Percentiles rank a stretch among this genome's conserved stretches.
phyloP scores from a whole-genome alignment of 1,139 yeast species.

The Sugiyamaella sp. region DNA sequence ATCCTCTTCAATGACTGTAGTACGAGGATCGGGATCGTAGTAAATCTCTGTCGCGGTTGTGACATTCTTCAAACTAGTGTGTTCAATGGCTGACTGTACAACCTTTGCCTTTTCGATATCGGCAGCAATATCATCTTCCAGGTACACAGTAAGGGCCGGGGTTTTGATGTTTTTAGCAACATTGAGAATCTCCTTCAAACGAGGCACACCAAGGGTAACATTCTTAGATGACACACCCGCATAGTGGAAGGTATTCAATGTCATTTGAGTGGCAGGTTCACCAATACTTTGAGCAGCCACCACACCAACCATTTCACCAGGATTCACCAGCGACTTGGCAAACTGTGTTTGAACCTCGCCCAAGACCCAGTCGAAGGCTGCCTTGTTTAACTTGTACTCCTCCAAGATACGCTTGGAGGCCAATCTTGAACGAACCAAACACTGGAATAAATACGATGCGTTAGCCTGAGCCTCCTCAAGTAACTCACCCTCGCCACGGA shows the following conservation, averaged over 20 bases:
- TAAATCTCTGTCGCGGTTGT: slow-evolving; percentile 97
- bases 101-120: slow-evolving; percentile 94
- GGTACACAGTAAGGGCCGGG: slow-evolving; percentile 93
- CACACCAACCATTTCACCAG: slow-evolving; percentile 99
- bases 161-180: slow-evolving; percentile 98
- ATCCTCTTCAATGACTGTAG: slow-evolving; percentile 95
- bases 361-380: slow-evolving; percentile 93
- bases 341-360: slow-evolving; percentile 95
- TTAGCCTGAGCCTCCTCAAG: slow-evolving; percentile 87
- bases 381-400: slow-evolving; percentile 81
- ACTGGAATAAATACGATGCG: slow-evolving; percentile 88
- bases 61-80: slow-evolving; percentile 90
- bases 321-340: slow-evolving; percentile 90
- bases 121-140: slow-evolving; percentile 75
- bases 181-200: slow-evolving; percentile 97
- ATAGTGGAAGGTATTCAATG: slow-evolving; percentile 98
- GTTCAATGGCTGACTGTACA: slow-evolving; percentile 96
- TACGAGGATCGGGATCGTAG: slow-evolving; percentile 97
- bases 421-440: slow-evolving; percentile 87
- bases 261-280: slow-evolving; percentile 99
- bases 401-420: slow-evolving; percentile 90
- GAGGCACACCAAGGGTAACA: slow-evolving; percentile 99
- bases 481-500: slow-evolving; percentile 79
- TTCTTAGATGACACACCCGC: slow-evolving; percentile 99
- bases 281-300: slow-evolving; percentile 99